Evolutionary conservation across 148 eudicot genomes (phyloP).

Genomic region (Rhododendron williamsianum): DNA sequence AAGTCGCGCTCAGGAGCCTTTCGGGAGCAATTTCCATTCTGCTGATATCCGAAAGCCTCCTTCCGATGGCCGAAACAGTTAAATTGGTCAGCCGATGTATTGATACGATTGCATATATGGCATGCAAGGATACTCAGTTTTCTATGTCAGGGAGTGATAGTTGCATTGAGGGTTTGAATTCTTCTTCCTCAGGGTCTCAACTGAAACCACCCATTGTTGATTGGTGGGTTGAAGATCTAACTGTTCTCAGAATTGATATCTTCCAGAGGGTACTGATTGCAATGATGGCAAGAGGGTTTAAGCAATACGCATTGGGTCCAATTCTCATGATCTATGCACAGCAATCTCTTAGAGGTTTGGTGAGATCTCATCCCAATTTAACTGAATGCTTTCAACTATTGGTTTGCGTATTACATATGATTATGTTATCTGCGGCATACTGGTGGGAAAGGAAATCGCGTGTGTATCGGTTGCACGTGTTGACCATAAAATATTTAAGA

Average conservation of each 20-base stretch:
- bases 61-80: constrained; percentile 63
- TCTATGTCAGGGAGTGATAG: constrained; percentile 23
- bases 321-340: constrained; percentile 86
- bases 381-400: background rate
- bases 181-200: constrained; percentile 32
- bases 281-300: constrained; percentile 76
- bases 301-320: constrained; percentile 76
- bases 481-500: background rate
- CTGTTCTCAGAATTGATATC: constrained; percentile 65
- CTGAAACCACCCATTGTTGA: constrained; percentile 48
- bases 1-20: constrained; percentile 61
- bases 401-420: background rate
- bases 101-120: constrained; percentile 66
- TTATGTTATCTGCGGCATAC: background rate
- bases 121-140: constrained; percentile 57
- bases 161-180: constrained; percentile 30
- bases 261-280: constrained; percentile 80
- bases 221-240: constrained; percentile 96
- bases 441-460: background rate
- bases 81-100: constrained; percentile 82
- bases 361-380: constrained; percentile 41
- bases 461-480: background rate
- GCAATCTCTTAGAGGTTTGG: constrained; percentile 92
- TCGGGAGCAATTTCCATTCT: constrained; percentile 58
- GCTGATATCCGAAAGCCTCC: constrained; percentile 54